A percentile compares a stretch with the other conserved stretches of the same genome.
Conservation (phyloP, 1,139 yeast species). For the Pichia sp. region DNA sequence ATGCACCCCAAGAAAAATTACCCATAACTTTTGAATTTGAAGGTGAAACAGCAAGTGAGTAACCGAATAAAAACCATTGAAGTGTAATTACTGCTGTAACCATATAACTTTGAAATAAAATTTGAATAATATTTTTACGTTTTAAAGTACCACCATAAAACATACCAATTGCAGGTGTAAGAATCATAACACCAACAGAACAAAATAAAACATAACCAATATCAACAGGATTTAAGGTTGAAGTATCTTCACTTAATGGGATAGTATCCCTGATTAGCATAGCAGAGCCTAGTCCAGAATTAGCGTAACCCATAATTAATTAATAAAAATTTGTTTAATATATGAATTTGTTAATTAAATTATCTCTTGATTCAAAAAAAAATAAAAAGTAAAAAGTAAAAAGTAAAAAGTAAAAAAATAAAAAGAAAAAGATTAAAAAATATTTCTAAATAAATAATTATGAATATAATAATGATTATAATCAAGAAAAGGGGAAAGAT, state of each 20-base stretch:
- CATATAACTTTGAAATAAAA: conserved; percentile 38
- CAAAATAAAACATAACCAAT: conserved; percentile 36
- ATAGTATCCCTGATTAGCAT: conserved; percentile 15
- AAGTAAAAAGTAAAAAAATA: too few relatives aligned
- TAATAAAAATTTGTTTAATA: neutral
- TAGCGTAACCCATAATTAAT: conserved; percentile 23
- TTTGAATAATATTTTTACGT: conserved; percentile 36
- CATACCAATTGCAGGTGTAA: conserved; percentile 41
- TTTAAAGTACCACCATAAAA: conserved; percentile 38
- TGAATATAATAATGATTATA: too few relatives aligned
- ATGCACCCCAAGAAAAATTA: conserved; percentile 37
- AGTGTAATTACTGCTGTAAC: conserved; percentile 35
- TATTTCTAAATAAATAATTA: too few relatives aligned
- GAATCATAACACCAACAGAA: conserved; percentile 37
- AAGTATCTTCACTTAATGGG: conserved; percentile 26
- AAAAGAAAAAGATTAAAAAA: too few relatives aligned
- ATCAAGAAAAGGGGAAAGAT: too few relatives aligned
- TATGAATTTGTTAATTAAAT: too few relatives aligned
- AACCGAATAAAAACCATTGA: conserved; percentile 41
- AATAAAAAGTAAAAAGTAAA: neutral
- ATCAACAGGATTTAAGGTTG: conserved; percentile 28
- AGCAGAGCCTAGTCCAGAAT: conserved; percentile 29
- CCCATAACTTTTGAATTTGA: conserved; percentile 36
- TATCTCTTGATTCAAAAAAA: neutral
- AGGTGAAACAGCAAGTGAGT: conserved; percentile 38